phyloP scores from a whole-genome alignment of 345 rosid genomes.

The Arabis hirsuta region DNA sequence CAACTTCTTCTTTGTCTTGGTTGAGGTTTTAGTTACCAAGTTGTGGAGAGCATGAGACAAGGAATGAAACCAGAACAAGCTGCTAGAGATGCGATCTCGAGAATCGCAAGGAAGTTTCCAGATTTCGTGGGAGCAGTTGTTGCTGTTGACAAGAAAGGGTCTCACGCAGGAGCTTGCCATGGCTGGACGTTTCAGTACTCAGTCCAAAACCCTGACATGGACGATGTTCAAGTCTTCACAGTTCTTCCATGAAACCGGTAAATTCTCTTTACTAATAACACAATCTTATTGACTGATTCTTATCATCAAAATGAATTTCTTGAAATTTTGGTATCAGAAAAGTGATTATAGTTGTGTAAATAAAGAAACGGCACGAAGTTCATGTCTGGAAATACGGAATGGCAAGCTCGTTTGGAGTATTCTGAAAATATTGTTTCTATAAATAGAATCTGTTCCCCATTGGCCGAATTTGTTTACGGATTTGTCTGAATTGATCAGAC shows the following conservation, averaged over 20 bases:
- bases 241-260: conserved; percentile 48
- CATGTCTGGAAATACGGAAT: conserved; percentile 23
- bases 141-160: conserved; percentile 73
- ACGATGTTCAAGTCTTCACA: conserved; percentile 76
- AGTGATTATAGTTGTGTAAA: conserved; percentile 21
- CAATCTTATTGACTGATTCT: neutral
- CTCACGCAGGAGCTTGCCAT: conserved; percentile 84
- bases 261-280: neutral
- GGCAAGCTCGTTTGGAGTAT: conserved; percentile 25
- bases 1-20: neutral
- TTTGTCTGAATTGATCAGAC: conserved; percentile 42
- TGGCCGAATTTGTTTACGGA: conserved; percentile 16
- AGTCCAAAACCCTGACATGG: conserved; percentile 57
- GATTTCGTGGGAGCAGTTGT: conserved; percentile 88
- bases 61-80: conserved; percentile 89
- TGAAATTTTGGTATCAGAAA: neutral
- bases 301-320: neutral
- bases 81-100: conserved; percentile 76
- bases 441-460: conserved; percentile 29
- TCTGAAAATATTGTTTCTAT: conserved; percentile 20
- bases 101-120: conserved; percentile 75
- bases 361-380: conserved; percentile 29
- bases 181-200: conserved; percentile 98
- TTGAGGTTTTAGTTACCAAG: conserved; percentile 73
- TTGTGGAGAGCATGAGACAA: conserved; percentile 89